Base-by-base conservation (phyloP, 805 yeast genomes). In the Pichia exigua region DNA sequence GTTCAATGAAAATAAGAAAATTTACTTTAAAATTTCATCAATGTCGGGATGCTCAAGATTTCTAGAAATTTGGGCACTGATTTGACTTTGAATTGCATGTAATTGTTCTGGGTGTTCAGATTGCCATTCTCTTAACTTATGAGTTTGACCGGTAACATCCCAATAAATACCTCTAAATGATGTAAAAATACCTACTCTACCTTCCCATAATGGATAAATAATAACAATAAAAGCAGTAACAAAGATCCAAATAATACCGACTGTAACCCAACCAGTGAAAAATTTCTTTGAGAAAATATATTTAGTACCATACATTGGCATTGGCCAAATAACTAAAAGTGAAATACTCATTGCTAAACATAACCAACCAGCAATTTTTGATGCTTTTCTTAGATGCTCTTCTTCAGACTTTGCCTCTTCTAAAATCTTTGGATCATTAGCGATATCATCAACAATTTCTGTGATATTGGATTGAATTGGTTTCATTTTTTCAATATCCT, bases 201-300 rank as follows among this genome's bases (percentile, higher is more conserved):
- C 91, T 66, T 89, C 90, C 71, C 76, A 76, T 42, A 88, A 59
- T 42, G 96, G 96, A 57, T 74, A 83, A 35, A 87, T 50, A 21
- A 81, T 74, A 27, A 87, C 94, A 51, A 79, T 72, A 55, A 76
- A 74, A 0, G 80, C 81, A 39, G 85, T 77, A 60, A 77, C 73
- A 69, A 87, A 87, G 38, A 87, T 70, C 96, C 96, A 89, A 53
- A 88, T 80, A 49, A 90, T 79, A 53, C 84, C 81, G 30, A 89
- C 95, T 39, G 76, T 80, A 46, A 90, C 78, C 96, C 96, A 90
- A 44, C 96, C 96, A 8, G 94, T 86, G 68, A 89, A 90, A 70
- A 87, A 87, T 51, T 66, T 68, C 65, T 79, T 82, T 49, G 87
- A 79, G 68, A 89, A 90, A 42, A 89, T 73, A 63, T 89, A 89